Evolutionary conservation across 306 rosid genomes (phyloP), one percentile per base, ranked within the genome.

Genomic region (Cyamopsis tetragonoloba): DNA sequence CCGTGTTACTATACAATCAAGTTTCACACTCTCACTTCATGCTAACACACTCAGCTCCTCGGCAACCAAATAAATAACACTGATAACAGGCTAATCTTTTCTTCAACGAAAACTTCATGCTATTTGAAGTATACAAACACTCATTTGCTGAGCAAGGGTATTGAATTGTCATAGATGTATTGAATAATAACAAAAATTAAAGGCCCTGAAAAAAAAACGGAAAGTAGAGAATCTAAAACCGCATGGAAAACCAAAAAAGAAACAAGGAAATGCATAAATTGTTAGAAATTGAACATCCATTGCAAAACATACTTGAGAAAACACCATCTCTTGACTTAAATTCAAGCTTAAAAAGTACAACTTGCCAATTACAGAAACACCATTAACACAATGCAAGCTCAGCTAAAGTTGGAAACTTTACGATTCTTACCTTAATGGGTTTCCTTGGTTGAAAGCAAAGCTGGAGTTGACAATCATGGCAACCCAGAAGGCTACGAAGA

Each of bases 391-490:
- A 54, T 42, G 59, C 76, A 57, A 3, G 65, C 60, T 49, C 26
- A 68, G 55, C 61, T 44, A 60, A 74, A 72, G 83, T 22, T 37
- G 57, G 64, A 19, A 48, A 50, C 67, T 42, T 49, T 28, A 62
- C 60, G 75, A 64, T 73, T 75, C 49, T 51, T 65, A 88, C 99
- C 99, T 90, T 51, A 77, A 80, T 12, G 97, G 99, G 79, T 88
- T 88, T 53, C 99, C 99, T 79, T 84, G 79, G 80, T 83, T 86
- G 82, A 93, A 93, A 49, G 87, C 99, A 72, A 93, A 90, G 92
- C 99, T 93, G 39, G 99, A 93, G 85, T 93, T 93, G n/a, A 93
- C 97, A 77, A 93, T 90, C 95, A 93, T 85, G 18, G 89, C 87
- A 32, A 93, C 72, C 97, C 97, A 93, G 84, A 93, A 90, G 5